Conservation (phyloP, 805 yeast genomes). For the Millerozyma acaciae region DNA sequence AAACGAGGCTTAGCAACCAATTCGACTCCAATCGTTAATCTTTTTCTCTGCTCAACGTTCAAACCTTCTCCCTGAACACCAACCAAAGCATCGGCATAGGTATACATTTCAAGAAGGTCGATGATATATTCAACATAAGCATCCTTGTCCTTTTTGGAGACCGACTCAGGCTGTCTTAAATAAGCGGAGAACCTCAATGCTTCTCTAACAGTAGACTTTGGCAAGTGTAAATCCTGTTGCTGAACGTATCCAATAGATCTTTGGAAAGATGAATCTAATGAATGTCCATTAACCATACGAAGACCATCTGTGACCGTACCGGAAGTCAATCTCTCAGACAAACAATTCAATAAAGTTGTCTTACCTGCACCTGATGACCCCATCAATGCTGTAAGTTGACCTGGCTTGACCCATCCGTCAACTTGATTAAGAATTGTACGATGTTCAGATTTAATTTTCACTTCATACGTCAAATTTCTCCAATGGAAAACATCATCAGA, state of each 20-base stretch:
- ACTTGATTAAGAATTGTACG: constrained; percentile 37
- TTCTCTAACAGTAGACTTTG: constrained; percentile 69
- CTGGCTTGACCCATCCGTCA: constrained; percentile 74
- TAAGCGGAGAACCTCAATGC: constrained; percentile 68
- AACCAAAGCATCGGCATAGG: constrained; percentile 74
- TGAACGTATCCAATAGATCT: constrained; percentile 78
- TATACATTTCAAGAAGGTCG: constrained; percentile 61
- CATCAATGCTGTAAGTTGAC: constrained; percentile 78
- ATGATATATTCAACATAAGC: constrained; percentile 69
- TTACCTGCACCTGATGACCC: constrained; percentile 90
- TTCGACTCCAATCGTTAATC: constrained; percentile 41
- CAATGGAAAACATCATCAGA: constrained; percentile 27
- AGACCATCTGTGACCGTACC: constrained; percentile 70
- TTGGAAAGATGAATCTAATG: constrained; percentile 62
- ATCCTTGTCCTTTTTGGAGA: constrained; percentile 54
- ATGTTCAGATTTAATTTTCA: constrained; percentile 34
- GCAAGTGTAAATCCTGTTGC: constrained; percentile 75
- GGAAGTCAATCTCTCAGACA: constrained; percentile 65
- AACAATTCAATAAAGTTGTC: constrained; percentile 69
- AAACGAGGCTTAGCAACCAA: constrained; percentile 39
- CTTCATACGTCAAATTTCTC: constrained; percentile 36
- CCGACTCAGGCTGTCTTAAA: constrained; percentile 62
- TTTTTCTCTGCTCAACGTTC: constrained; percentile 39
- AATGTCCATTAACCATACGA: constrained; percentile 60
- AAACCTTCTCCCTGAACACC: constrained; percentile 69